A percentile compares a stretch with the other conserved stretches of the same genome.
These are phyloP conservation scores for Mycena chlorophos DNA, from an alignment of 768 basidiomycete species.

Conservation along the genomic window DNA sequence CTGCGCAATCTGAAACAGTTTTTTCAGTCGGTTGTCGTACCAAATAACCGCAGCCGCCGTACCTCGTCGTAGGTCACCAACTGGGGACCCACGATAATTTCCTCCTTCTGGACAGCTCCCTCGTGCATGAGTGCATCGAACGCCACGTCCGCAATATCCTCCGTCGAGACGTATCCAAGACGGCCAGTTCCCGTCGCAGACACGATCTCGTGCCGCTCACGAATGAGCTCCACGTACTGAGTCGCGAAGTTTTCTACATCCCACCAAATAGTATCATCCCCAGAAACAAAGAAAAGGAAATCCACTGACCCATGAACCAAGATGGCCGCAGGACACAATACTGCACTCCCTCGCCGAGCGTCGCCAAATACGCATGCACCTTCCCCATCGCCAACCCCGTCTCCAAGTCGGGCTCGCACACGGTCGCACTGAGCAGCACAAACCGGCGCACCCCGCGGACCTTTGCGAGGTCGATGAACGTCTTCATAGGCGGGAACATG, in stretches of 20 bases:
- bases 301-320: slow-evolving; percentile 38
- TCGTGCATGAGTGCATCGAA: slow-evolving; percentile 29
- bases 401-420: slow-evolving; percentile 20
- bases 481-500: slow-evolving; percentile 24
- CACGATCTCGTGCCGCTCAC: slow-evolving; percentile 26
- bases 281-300: background rate
- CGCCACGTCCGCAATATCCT: slow-evolving; percentile 36
- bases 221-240: slow-evolving; percentile 22
- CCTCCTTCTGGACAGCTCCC: slow-evolving; percentile 28
- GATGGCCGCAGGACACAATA: slow-evolving; percentile 37
- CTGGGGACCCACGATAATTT: slow-evolving; percentile 36
- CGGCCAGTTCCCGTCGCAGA: slow-evolving; percentile 29
- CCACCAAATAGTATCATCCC: background rate
- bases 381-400: slow-evolving; percentile 29
- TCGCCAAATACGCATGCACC: slow-evolving; percentile 36
- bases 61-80: slow-evolving; percentile 33
- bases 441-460: slow-evolving; percentile 35
- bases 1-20: slow-evolving; percentile 24
- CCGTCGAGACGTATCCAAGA: slow-evolving; percentile 30
- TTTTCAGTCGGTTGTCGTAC: no score
- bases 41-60: no score
- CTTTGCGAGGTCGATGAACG: slow-evolving; percentile 35
- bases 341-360: slow-evolving; percentile 32
- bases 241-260: slow-evolving; percentile 32
- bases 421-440: slow-evolving; percentile 31